A percentile compares a stretch with the other conserved stretches of the same genome.
phyloP scores from a whole-genome alignment of 768 basidiomycete genomes.

The Punctularia strigosozonata region DNA sequence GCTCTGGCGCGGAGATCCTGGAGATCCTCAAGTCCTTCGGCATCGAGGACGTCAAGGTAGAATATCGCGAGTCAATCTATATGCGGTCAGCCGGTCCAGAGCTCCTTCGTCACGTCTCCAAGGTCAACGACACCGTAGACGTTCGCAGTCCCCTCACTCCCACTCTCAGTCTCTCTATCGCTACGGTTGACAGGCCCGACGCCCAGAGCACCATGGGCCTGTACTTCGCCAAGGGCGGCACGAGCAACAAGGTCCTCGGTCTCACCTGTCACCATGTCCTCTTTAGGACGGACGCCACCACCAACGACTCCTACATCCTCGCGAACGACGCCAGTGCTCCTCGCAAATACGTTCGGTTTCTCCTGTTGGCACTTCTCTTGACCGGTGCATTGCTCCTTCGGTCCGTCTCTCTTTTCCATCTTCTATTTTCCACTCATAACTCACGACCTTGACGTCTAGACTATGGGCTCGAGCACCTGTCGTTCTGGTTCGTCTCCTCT shows the following conservation, averaged over 20 bases:
- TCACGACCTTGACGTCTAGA: slow-evolving; percentile 1
- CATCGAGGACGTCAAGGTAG: slow-evolving; percentile 6
- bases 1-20: slow-evolving; percentile 1
- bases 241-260: slow-evolving; percentile 2
- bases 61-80: slow-evolving; percentile 4
- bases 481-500: slow-evolving; percentile 1
- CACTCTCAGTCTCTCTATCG: too few species aligned
- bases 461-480: background rate
- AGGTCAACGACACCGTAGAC: background rate
- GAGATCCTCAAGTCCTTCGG: slow-evolving; percentile 2
- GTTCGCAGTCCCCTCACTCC: too few species aligned
- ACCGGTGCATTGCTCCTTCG: background rate
- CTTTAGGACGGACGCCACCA: slow-evolving; percentile 2
- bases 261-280: slow-evolving; percentile 6
- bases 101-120: too few species aligned
- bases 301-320: background rate
- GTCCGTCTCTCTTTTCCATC: background rate
- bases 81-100: too few species aligned
- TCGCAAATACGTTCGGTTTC: slow-evolving; percentile 6
- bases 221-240: slow-evolving; percentile 3
- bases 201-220: slow-evolving; percentile 5
- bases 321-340: background rate
- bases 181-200: slow-evolving; percentile 1
- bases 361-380: background rate
- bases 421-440: background rate